Base-by-base conservation (phyloP, 768 basidiomycete species). In the Hysterangium stoloniferum region DNA sequence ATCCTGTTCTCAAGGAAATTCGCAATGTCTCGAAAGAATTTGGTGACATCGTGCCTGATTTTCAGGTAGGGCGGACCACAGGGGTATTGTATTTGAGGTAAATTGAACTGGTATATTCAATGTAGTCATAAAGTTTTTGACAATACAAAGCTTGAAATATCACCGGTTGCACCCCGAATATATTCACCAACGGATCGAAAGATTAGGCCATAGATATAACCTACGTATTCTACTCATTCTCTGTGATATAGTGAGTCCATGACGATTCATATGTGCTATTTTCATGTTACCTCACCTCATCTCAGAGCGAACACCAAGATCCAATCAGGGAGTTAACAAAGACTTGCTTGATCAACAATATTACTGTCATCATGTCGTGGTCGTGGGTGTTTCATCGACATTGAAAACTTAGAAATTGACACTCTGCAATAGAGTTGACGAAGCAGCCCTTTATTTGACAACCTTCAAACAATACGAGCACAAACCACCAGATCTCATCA, bases 81-180 rank as follows among this genome's bases (percentile, higher is more conserved):
- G 87, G 93, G 17, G 86, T 94, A 8, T 67, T 99, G 20, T 99
- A 86, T 63, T 76, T 99, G 48, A 95, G 92, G 96, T 86, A 35
- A 51, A 58, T 24, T 22, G 11, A 31, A 19, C 3, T 19, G 24
- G n/a, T n/a, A n/a, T n/a, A n/a, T n/a, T n/a, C n/a, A n/a, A n/a
- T n/a, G n/a, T n/a, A n/a, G 15, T 13, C n/a, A 5, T 43, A 22
- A n/a, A 12, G 38, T 48, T 20, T 27, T 48, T 24, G 38, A 19
- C 1, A 28, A 17, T 8, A 15, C 19, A 28, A 54, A 97, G 96
- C 62, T 64, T 98, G 57, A 86, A 82, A 60, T 98, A 98, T 58
- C 94, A 98, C 60, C 86, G 94, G 45, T 77, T 99, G 12, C 96
- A 98, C 65, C 96, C 96, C 12, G 96, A 98, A 65, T 99, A 99